These are phyloP conservation scores for Cornus florida DNA, from an alignment of 148 eudicot genomes.

Conservation along the genomic window DNA sequence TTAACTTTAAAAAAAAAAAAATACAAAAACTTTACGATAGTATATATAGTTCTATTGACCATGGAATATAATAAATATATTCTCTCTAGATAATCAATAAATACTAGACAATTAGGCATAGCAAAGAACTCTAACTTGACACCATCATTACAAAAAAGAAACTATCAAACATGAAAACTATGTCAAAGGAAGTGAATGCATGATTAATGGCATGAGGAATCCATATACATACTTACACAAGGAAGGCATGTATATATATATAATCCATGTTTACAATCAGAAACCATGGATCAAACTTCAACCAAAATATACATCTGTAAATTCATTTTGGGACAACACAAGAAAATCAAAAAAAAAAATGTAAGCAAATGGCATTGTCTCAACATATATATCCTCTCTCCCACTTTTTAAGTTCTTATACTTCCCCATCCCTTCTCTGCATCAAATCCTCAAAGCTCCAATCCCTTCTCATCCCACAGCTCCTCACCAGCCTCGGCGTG, in stretches of 20 bases:
- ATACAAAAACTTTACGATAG: too few species aligned
- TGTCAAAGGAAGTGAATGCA: too few species aligned
- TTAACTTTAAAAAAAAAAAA: too few species aligned
- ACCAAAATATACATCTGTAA: too few species aligned
- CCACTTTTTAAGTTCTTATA: constrained; percentile 8
- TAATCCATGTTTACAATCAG: neutral
- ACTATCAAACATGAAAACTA: too few species aligned
- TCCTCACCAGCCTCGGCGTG: constrained; percentile 62
- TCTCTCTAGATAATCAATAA: too few species aligned
- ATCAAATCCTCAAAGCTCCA: constrained; percentile 81
- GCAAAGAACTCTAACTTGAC: too few species aligned
- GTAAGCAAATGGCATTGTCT: neutral
- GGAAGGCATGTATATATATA: neutral
- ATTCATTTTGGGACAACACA: neutral
- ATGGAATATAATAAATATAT: too few species aligned
- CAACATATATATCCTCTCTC: constrained; percentile 1
- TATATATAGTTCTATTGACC: too few species aligned
- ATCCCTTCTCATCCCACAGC: constrained; percentile 78
- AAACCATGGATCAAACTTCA: neutral
- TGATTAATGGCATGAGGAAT: too few species aligned
- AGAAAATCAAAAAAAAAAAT: neutral
- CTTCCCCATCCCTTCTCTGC: constrained; percentile 14
- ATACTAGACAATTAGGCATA: too few species aligned
- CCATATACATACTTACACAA: neutral
- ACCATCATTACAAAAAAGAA: too few species aligned